Conservation (phyloP, 805 yeast genomes). For the Candida maltosa region DNA sequence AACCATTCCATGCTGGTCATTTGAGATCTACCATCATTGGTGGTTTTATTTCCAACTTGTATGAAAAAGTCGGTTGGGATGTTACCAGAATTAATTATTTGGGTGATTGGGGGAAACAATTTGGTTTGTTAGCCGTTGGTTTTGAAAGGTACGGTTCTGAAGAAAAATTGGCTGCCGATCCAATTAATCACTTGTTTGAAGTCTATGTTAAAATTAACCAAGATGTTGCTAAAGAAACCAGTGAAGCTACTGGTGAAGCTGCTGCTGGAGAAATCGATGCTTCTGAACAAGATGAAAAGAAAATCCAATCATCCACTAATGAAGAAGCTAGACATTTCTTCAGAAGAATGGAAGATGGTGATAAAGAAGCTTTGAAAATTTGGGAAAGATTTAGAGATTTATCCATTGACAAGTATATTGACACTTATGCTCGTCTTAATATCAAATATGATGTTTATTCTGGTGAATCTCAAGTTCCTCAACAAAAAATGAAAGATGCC, state of each 20-base stretch:
- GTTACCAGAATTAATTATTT: slow-evolving; percentile 89
- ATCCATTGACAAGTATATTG: slow-evolving; percentile 80
- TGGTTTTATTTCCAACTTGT: slow-evolving; percentile 86
- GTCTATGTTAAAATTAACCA: slow-evolving; percentile 86
- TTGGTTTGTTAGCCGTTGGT: slow-evolving; percentile 93
- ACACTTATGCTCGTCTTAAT: slow-evolving; percentile 88
- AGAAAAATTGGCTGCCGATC: slow-evolving; percentile 66
- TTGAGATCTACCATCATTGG: slow-evolving; percentile 97
- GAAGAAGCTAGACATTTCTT: slow-evolving; percentile 85
- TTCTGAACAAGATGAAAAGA: slow-evolving; percentile 6
- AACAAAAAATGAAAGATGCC: slow-evolving; percentile 65
- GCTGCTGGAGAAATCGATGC: slow-evolving; percentile 4
- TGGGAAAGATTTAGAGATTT: slow-evolving; percentile 92
- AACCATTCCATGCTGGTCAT: slow-evolving; percentile 99
- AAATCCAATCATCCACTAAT: slow-evolving; percentile 45
- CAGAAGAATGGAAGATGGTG: slow-evolving; percentile 92
- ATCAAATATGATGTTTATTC: slow-evolving; percentile 85
- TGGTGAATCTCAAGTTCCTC: slow-evolving; percentile 93
- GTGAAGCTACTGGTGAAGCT: slow-evolving; percentile 27
- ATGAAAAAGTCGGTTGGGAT: slow-evolving; percentile 90
- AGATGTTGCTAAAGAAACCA: slow-evolving; percentile 66
- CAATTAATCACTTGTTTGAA: slow-evolving; percentile 91
- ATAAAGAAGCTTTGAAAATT: slow-evolving; percentile 65
- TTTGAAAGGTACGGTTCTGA: slow-evolving; percentile 82
- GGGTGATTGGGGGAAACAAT: slow-evolving; percentile 99